phyloP scores from a whole-genome alignment of 768 basidiomycete species.

The Gymnopilus dilepis region DNA sequence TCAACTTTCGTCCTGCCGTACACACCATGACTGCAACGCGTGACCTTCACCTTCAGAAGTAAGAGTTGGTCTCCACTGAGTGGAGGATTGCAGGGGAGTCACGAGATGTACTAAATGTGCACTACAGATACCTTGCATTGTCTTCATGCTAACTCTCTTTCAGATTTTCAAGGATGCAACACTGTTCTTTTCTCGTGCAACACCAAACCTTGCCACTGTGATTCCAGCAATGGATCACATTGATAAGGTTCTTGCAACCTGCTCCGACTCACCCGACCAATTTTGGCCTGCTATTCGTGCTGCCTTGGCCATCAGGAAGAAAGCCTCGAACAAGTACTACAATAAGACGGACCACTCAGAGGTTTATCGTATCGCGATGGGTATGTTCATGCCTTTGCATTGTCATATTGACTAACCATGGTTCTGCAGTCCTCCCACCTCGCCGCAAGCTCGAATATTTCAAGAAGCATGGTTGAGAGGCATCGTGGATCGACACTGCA shows the following conservation, averaged over 20 bases:
- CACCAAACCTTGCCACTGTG: not conserved
- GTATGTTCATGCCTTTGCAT: conserved; percentile 17
- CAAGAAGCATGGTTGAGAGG: conserved; percentile 26
- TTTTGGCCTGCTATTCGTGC: not conserved
- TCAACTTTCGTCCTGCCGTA: no score
- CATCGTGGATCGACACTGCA: conserved; percentile 31
- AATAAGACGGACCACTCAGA: conserved; percentile 21
- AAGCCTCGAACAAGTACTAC: conserved; percentile 35
- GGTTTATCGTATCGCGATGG: conserved; percentile 34
- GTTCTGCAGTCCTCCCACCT: conserved; percentile 39
- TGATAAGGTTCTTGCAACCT: not conserved
- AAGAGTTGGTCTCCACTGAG: no score
- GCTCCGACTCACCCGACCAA: not conserved
- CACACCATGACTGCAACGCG: no score
- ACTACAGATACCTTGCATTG: no score
- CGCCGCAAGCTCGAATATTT: conserved; percentile 36
- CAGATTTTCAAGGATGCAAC: no score
- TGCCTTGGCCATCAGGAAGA: conserved; percentile 15
- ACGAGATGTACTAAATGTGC: no score
- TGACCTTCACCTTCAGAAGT: no score
- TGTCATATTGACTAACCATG: no score
- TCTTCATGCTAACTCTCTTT: no score
- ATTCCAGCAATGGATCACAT: conserved; percentile 12
- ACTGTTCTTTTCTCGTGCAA: conserved; percentile 4
- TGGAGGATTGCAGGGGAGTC: no score